Base-by-base conservation (phyloP, 805 yeast genomes). In the Wickerhamomyces ciferrii region DNA sequence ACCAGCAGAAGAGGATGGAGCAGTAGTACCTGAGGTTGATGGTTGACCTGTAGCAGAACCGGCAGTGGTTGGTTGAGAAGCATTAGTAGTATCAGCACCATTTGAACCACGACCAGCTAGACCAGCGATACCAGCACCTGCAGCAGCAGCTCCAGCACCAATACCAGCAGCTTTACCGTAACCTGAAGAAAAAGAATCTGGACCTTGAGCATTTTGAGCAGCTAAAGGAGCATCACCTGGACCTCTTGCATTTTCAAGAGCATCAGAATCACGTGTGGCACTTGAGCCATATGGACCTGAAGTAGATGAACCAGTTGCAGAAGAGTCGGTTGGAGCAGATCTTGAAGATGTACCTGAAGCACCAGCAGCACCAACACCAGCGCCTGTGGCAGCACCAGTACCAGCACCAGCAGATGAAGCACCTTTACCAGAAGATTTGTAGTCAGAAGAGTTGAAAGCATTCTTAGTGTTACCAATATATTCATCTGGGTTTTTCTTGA, bases 381-480 rank as follows among this genome's bases (percentile, higher is more conserved):
- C 14, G 31, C 36, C 19, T 24, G 10, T 36, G 20, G 39, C n/a
- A n/a, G n/a, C n/a, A n/a, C 31, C 13, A 15, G 20, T 34, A 8
- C 35, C 21, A 3, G 31, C 14, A 35, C 32, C 18, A 8, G 25
- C 25, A 32, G 23, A 27, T 23, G 49, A 25, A 17, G 45, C 17
- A 8, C 35, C 38, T 39, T 41, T 18, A 43, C 15, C 42, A 24
- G 39, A 15, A 17, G 45, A 5, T 15, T 23, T 36, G 27, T 41
- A 24, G 20, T 32, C 35, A 15, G 43, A 43, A 25, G 37, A 36
- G 10, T 41, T 21, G 4, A 43, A 7, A 10, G 52, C 48, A 1
- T 35, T 31, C 38, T 45, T 47, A 11, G 50, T 49, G 35, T 46
- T 44, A 23, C 46, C 48, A 29, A 43, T 19, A 19, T 43, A 20